Evolutionary conservation across 495 filamentous ascomycete species (phyloP).

Genomic region (Tirmania nivea): DNA sequence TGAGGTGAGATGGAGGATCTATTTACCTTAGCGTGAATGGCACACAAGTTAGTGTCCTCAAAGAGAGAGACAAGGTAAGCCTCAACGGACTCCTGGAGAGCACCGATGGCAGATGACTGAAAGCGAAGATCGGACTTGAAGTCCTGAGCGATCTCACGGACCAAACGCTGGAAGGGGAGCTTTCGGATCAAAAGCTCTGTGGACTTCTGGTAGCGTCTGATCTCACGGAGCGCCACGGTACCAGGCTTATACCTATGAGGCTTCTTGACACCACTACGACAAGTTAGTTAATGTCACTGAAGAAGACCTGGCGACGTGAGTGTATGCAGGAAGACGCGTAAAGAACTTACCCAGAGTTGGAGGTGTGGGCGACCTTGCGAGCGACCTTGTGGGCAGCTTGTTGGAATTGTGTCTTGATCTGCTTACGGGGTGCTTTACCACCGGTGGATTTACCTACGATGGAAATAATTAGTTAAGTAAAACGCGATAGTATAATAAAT

Average conservation of each 20-base stretch:
- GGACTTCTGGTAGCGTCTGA: conserved; percentile 99
- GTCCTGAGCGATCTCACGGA: conserved; percentile 99
- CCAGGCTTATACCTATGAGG: conserved; percentile 99
- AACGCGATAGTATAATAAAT: conserved; percentile 15
- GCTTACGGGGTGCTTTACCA: conserved; percentile 99
- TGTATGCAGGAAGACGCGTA: background rate
- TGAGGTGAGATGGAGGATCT: background rate
- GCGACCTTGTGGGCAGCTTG: conserved; percentile 48
- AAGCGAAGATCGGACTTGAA: conserved; percentile 99
- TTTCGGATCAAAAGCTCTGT: conserved; percentile 99
- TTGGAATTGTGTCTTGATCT: conserved; percentile 30
- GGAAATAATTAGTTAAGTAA: conserved; percentile 10
- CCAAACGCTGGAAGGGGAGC: conserved; percentile 99
- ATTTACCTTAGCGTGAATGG: conserved; percentile 5
- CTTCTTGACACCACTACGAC: conserved; percentile 87
- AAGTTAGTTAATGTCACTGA: conserved; percentile 33
- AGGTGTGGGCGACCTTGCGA: conserved; percentile 53
- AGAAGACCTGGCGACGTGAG: conserved; percentile 14
- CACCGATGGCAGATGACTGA: conserved; percentile 98
- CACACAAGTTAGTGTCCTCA: conserved; percentile 99
- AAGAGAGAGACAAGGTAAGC: conserved; percentile 99
- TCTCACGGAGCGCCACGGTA: conserved; percentile 99
- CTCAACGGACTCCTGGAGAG: conserved; percentile 99
- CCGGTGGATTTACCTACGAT: conserved; percentile 71
- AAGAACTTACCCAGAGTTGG: conserved; percentile 33